Evolutionary conservation across 331 rosid species (phyloP).

Genomic region (Arachis monticola): DNA sequence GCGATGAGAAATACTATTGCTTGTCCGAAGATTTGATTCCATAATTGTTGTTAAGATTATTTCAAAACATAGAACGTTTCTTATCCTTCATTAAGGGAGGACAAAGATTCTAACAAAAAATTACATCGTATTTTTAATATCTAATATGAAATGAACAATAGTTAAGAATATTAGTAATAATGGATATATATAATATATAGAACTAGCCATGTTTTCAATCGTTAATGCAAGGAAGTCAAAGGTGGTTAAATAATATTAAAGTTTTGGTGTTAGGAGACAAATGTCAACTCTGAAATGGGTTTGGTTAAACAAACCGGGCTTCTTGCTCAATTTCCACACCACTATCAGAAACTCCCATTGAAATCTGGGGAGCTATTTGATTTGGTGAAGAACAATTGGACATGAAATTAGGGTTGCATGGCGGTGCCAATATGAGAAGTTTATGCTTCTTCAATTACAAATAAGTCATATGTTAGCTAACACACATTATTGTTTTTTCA

Average conservation of each 20-base stretch:
- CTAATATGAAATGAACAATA: background rate
- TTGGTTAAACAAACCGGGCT: conserved; percentile 33
- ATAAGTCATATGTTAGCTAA: too few relatives aligned
- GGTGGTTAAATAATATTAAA: conserved; percentile 41
- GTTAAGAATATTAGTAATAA: background rate
- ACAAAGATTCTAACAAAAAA: background rate
- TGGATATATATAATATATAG: background rate
- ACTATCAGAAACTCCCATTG: conserved; percentile 24
- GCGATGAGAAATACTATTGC: too few relatives aligned
- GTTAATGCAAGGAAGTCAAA: conserved; percentile 33
- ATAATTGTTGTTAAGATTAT: too few relatives aligned
- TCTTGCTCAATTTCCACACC: conserved; percentile 32
- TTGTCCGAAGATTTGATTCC: too few relatives aligned
- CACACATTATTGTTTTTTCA: too few relatives aligned
- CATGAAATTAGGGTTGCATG: background rate
- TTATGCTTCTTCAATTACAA: too few relatives aligned
- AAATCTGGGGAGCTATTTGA: conserved; percentile 20
- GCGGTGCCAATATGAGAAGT: background rate
- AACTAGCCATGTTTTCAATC: background rate
- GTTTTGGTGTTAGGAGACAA: conserved; percentile 26
- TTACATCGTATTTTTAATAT: too few relatives aligned
- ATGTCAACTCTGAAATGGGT: conserved; percentile 27
- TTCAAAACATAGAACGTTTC: too few relatives aligned
- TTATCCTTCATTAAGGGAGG: too few relatives aligned
- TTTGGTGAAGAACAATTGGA: conserved; percentile 18